A percentile compares a stretch with the other conserved stretches of the same genome.
phyloP scores from a whole-genome alignment of 345 rosid species.

The Syzygium grande region DNA sequence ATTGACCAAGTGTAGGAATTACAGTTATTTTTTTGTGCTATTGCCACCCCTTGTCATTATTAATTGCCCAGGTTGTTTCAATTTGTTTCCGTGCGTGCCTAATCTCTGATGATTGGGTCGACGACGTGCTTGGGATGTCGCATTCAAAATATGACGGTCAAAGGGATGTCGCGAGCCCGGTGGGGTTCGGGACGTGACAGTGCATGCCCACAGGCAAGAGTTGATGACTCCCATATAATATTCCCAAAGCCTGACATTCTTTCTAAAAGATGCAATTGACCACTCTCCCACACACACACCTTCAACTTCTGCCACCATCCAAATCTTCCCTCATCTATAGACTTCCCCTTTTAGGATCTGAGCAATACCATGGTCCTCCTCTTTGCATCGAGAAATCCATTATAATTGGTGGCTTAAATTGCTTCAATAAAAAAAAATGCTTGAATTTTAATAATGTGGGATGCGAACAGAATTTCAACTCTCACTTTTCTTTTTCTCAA shows the following conservation, averaged over 20 bases:
- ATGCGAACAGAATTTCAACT: not conserved
- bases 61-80: too few relatives aligned
- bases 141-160: too few relatives aligned
- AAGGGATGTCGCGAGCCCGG: too few relatives aligned
- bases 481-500: not conserved
- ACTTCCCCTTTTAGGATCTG: not conserved
- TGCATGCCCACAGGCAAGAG: not conserved
- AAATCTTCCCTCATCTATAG: not conserved
- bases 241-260: not conserved
- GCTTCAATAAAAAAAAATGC: too few relatives aligned
- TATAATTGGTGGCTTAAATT: not conserved
- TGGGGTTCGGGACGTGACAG: too few relatives aligned
- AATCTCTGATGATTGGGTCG: too few relatives aligned
- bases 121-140: too few relatives aligned
- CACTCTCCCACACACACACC: not conserved
- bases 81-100: too few relatives aligned
- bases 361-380: not conserved
- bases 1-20: too few relatives aligned
- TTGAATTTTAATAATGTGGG: too few relatives aligned
- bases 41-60: too few relatives aligned
- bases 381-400: not conserved
- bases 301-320: not conserved
- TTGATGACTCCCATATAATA: not conserved
- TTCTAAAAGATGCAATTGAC: not conserved
- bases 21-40: too few relatives aligned